Percentiles rank a stretch among this genome's conserved stretches.
Conservation (phyloP, 2,329 filamentous ascomycete genomes). For the Drechslera avenae region DNA sequence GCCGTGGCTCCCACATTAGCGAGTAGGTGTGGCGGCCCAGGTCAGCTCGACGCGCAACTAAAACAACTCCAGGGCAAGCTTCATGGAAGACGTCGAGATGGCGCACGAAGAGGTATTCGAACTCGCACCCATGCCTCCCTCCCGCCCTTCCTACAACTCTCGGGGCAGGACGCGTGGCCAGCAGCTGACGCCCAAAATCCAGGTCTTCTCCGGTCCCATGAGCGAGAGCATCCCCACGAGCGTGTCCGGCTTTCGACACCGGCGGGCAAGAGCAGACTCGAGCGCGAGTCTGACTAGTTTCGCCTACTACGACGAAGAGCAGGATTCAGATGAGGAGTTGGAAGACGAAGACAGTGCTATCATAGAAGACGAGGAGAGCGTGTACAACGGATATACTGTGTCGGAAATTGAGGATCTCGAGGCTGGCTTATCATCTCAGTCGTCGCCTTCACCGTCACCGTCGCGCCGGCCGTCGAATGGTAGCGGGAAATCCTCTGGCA, state of each 20-base stretch:
- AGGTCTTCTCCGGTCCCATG: conserved; percentile 87
- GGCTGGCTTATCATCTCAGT: conserved; percentile 31
- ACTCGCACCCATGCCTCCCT: conserved; percentile 33
- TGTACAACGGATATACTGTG: conserved; percentile 43
- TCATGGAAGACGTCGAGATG: conserved; percentile 98
- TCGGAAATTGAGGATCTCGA: conserved; percentile 59
- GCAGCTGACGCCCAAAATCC: conserved; percentile 45
- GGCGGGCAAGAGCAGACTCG: conserved; percentile 79
- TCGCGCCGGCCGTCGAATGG: conserved; percentile 67
- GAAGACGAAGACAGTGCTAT: conserved; percentile 38
- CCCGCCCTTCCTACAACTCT: conserved; percentile 14
- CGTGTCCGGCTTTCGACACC: conserved; percentile 87
- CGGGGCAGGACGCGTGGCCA: conserved; percentile 28
- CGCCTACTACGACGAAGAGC: conserved; percentile 78
- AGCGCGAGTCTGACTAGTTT: conserved; percentile 72
- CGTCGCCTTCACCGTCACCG: conserved; percentile 26
- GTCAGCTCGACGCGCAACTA: conserved; percentile 7
- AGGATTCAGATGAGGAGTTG: conserved; percentile 54
- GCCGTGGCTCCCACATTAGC: conserved; percentile 69
- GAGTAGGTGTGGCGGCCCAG: conserved; percentile 34
- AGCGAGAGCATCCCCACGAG: conserved; percentile 96
- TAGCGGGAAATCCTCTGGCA: conserved; percentile 61
- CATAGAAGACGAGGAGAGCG: conserved; percentile 38
- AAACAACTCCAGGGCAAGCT: conserved; percentile 56
- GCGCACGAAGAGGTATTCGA: conserved; percentile 82